Conservation (phyloP, 345 rosid genomes). For the Salix udensis region DNA sequence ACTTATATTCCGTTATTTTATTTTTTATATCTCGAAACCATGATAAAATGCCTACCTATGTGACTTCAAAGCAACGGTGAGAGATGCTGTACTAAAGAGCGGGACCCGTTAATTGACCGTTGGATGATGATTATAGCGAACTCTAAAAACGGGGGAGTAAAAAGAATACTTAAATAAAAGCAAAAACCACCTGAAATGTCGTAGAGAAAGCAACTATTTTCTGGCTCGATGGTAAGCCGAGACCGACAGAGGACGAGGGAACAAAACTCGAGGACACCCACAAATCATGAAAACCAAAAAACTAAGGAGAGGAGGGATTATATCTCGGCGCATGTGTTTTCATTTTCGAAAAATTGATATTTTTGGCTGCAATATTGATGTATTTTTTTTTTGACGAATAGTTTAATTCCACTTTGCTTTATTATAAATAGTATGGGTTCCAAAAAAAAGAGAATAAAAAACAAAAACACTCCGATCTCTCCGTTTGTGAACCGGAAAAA, state of each 20-base stretch:
- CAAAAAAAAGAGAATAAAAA: not conserved
- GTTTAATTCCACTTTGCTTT: constrained; percentile 2
- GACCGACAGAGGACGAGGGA: not conserved
- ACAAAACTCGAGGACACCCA: not conserved
- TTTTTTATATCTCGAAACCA: too few relatives aligned
- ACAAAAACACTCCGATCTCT: not conserved
- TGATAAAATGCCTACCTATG: too few relatives aligned
- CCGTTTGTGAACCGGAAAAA: not conserved
- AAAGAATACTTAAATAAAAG: not conserved
- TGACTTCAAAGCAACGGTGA: not conserved
- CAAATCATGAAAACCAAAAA: not conserved
- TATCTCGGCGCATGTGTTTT: not conserved
- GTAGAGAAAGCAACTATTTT: not conserved
- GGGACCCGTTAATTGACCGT: not conserved
- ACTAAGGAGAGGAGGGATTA: not conserved
- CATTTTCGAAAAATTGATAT: not conserved
- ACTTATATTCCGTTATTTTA: too few relatives aligned
- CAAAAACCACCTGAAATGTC: not conserved
- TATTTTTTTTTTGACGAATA: not conserved
- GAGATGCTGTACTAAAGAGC: not conserved
- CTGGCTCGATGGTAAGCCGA: not conserved
- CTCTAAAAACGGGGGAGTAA: not conserved
- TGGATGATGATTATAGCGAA: not conserved
- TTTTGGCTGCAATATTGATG: not conserved
- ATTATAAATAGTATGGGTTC: not conserved